These are phyloP conservation scores for Cyclostephanos invisitatus DNA, from an alignment of 108 stramenopile species.

Conservation along the genomic window DNA sequence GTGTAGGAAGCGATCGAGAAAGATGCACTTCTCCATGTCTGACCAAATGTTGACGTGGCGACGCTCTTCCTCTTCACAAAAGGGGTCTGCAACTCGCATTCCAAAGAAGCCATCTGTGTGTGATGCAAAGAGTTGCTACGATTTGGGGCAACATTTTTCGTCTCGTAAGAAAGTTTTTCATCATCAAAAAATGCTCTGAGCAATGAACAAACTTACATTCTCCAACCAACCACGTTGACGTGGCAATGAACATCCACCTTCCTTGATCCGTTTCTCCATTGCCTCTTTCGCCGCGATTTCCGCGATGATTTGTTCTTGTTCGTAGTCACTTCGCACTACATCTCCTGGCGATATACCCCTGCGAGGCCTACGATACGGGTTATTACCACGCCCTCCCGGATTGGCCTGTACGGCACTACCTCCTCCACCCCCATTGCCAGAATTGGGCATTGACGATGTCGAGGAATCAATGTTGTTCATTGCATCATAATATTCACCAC, in stretches of 20 bases:
- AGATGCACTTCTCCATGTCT: conserved; percentile 98
- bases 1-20: conserved; percentile 94
- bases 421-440: conserved; percentile 9
- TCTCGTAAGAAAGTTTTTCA: neutral
- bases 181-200: conserved; percentile 1
- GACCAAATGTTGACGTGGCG: conserved; percentile 77
- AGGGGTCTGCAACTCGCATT: conserved; percentile 56
- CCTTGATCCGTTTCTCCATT: conserved; percentile 82
- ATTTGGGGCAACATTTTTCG: neutral
- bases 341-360: conserved; percentile 52
- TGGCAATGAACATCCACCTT: conserved; percentile 76
- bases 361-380: conserved; percentile 83
- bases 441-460: conserved; percentile 3
- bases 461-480: conserved; percentile 23
- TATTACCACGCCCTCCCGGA: conserved; percentile 44
- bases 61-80: conserved; percentile 55
- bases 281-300: conserved; percentile 86
- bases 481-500: conserved; percentile 5
- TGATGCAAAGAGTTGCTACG: conserved; percentile 56
- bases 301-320: conserved; percentile 89
- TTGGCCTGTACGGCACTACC: neutral
- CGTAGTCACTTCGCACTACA: conserved; percentile 83
- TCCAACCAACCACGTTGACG: conserved; percentile 66
- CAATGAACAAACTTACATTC: conserved; percentile 51
- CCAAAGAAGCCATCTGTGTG: conserved; percentile 67